These are phyloP conservation scores for Zygoascus sp. DNA, from an alignment of 1,139 yeast genomes.

Conservation along the genomic window DNA sequence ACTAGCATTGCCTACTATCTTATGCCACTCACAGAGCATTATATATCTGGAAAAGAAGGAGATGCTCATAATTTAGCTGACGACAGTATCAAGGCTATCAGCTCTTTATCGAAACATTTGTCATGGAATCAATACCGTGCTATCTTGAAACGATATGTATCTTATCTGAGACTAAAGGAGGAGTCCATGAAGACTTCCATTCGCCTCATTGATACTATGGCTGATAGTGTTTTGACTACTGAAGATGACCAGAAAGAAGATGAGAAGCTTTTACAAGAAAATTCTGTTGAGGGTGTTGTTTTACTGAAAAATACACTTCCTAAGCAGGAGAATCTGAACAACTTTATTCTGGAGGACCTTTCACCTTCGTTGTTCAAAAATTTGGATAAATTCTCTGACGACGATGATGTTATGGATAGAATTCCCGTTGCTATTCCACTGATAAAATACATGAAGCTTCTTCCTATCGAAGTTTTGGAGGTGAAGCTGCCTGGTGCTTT, in stretches of 20 bases:
- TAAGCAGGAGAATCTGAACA: slow-evolving; percentile 43
- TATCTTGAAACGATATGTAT: slow-evolving; percentile 62
- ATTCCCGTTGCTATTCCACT: slow-evolving; percentile 81
- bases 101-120: slow-evolving; percentile 52
- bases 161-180: slow-evolving; percentile 49
- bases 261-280: not conserved
- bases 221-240: slow-evolving; percentile 3
- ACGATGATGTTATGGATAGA: slow-evolving; percentile 66
- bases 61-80: slow-evolving; percentile 68
- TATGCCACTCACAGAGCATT: slow-evolving; percentile 80
- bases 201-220: slow-evolving; percentile 46
- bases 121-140: slow-evolving; percentile 83
- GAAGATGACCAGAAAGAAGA: slow-evolving; percentile 17
- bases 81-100: slow-evolving; percentile 65
- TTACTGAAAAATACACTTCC: slow-evolving; percentile 32
- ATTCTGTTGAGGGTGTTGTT: slow-evolving; percentile 17
- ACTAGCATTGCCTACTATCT: slow-evolving; percentile 71
- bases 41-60: slow-evolving; percentile 48
- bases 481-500: slow-evolving; percentile 72
- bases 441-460: slow-evolving; percentile 61
- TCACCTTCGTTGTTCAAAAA: slow-evolving; percentile 59
- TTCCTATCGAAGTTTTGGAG: slow-evolving; percentile 53
- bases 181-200: slow-evolving; percentile 58
- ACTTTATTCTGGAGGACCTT: slow-evolving; percentile 53
- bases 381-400: slow-evolving; percentile 38